A percentile compares a stretch with the other conserved stretches of the same genome.
Evolutionary conservation across 2,329 filamentous ascomycete genomes (phyloP).

Genomic region (Aspergillus pseudonomiae): DNA sequence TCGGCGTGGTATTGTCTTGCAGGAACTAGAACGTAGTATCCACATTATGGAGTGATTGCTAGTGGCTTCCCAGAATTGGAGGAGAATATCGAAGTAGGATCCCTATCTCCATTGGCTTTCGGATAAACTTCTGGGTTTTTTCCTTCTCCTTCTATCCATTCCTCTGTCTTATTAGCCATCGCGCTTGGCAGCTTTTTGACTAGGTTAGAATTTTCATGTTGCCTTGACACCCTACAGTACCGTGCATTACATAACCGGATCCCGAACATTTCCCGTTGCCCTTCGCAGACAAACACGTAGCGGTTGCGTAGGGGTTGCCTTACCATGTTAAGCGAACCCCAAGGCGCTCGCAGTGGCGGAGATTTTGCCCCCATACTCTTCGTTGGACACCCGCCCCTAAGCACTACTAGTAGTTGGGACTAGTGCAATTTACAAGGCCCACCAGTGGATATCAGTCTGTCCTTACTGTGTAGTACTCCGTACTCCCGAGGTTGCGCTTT

Average conservation of each 20-base stretch:
- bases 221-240: neutral
- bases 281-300: constrained; percentile 15
- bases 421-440: neutral
- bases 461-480: too few species aligned
- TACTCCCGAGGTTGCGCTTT: constrained; percentile 2
- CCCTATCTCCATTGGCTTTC: neutral
- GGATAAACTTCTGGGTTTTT: neutral
- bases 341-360: neutral
- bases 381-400: constrained; percentile 2
- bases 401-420: neutral
- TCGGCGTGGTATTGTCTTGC: neutral
- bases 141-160: neutral
- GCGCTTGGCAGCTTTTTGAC: neutral
- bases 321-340: constrained; percentile 16
- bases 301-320: constrained; percentile 14
- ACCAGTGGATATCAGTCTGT: constrained; percentile 4
- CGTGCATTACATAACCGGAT: neutral
- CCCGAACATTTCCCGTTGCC: neutral
- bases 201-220: neutral
- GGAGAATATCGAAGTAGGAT: neutral
- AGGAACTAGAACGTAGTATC: neutral
- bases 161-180: neutral
- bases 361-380: constrained; percentile 6
- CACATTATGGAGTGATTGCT: neutral
- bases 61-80: neutral